phyloP scores from a whole-genome alignment of 768 basidiomycete species.

The Mycena capillaripes region DNA sequence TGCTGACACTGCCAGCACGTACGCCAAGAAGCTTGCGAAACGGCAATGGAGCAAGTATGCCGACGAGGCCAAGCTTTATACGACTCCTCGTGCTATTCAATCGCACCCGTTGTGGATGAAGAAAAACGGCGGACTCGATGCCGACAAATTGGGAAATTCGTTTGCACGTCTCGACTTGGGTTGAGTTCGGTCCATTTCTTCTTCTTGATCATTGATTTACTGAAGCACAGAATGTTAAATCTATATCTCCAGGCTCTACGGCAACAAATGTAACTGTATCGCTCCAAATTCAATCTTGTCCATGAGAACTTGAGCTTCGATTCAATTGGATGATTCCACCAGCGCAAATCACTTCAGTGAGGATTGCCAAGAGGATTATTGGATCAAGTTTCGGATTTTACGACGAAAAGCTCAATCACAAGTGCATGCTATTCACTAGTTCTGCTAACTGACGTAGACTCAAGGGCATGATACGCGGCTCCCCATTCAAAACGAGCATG shows the following conservation, averaged over 20 bases:
- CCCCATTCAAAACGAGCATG: slow-evolving; percentile 23
- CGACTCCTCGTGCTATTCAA: background rate
- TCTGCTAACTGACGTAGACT: slow-evolving; percentile 9
- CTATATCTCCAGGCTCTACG: background rate
- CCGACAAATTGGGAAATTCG: background rate
- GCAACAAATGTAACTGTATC: background rate
- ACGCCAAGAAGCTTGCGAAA: slow-evolving; percentile 17
- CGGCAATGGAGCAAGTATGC: background rate
- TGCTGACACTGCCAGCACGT: slow-evolving; percentile 12
- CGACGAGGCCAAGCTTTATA: background rate
- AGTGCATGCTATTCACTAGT: slow-evolving; percentile 10
- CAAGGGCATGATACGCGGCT: slow-evolving; percentile 27
- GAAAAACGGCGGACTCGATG: background rate
- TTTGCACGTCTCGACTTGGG: background rate
- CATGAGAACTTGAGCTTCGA: background rate
- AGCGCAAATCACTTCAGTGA: slow-evolving; percentile 63
- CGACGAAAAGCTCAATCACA: too few relatives aligned
- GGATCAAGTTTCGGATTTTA: too few relatives aligned
- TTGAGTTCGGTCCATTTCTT: background rate
- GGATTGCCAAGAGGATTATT: too few relatives aligned
- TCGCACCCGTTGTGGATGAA: slow-evolving; percentile 5
- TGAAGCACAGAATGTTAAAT: background rate
- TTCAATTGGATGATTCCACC: slow-evolving; percentile 40
- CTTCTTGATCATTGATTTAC: background rate
- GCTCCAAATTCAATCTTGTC: background rate